Percentiles rank a stretch among this genome's conserved stretches.
These are phyloP conservation scores for Dactylella cylindrospora DNA, from an alignment of 2,329 filamentous ascomycete species.

Conservation along the genomic window DNA sequence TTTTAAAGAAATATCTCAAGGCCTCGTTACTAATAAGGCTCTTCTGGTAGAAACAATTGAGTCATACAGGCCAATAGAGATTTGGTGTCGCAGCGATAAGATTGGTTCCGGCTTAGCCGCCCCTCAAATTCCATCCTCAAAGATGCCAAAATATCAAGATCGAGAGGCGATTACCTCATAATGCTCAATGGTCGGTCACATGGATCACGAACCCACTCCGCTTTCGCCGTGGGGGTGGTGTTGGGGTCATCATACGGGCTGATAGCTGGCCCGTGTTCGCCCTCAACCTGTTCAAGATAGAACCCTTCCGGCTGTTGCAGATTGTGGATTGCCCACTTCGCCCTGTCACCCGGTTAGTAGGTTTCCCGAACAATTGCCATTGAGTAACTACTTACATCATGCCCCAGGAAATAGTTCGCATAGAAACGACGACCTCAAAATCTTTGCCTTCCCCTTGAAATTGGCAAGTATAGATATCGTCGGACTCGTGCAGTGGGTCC, in stretches of 20 bases:
- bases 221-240: slow-evolving; percentile 8
- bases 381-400: slow-evolving; percentile 19
- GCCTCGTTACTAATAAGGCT: no score
- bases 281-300: slow-evolving; percentile 19
- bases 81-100: no score
- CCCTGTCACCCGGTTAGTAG: slow-evolving; percentile 7
- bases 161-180: background rate
- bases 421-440: slow-evolving; percentile 10
- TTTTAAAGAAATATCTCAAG: no score
- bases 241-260: slow-evolving; percentile 9
- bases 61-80: no score
- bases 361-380: background rate
- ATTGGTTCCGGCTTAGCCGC: no score
- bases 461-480: slow-evolving; percentile 10
- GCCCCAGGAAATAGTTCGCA: slow-evolving; percentile 22
- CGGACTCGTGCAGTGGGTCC: slow-evolving; percentile 1
- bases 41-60: no score
- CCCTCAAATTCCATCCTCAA: no score
- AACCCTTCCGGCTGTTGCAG: slow-evolving; percentile 35
- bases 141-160: background rate
- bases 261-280: slow-evolving; percentile 20
- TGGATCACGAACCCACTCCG: slow-evolving; percentile 16
- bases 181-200: slow-evolving; percentile 8
- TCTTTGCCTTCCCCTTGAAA: background rate
- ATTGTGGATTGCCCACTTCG: slow-evolving; percentile 15